Percentiles rank a stretch among this genome's conserved stretches.
Evolutionary conservation across 2,329 filamentous ascomycete species (phyloP).

Genomic region (Sporothrix brunneoviolacea): DNA sequence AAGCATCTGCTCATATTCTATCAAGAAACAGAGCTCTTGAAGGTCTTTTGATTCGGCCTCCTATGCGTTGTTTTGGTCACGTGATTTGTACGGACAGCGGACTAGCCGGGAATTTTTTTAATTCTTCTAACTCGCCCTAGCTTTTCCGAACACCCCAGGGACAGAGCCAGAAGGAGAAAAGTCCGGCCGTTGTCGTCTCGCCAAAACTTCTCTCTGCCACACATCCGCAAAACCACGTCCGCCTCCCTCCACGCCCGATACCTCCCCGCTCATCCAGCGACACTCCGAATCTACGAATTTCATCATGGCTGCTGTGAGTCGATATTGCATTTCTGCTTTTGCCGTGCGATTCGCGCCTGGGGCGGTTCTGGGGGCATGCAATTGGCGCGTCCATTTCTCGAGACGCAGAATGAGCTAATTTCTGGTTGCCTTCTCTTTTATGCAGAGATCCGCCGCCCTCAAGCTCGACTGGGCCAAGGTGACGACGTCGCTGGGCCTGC

Average conservation of each 20-base stretch:
- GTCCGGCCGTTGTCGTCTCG: slow-evolving; percentile 3
- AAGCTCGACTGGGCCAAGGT: slow-evolving; percentile 99
- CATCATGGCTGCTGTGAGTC: slow-evolving; percentile 21
- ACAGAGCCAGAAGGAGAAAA: slow-evolving; percentile 9
- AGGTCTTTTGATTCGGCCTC: no score
- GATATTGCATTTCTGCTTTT: neutral
- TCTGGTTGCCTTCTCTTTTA: slow-evolving; percentile 20
- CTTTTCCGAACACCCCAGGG: slow-evolving; percentile 19
- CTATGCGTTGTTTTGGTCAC: slow-evolving; percentile 16
- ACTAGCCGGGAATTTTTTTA: slow-evolving; percentile 5
- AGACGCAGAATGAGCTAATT: slow-evolving; percentile 45
- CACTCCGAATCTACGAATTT: slow-evolving; percentile 4
- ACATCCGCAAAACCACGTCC: slow-evolving; percentile 4
- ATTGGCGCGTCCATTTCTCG: neutral
- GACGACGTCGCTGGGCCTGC: slow-evolving; percentile 87
- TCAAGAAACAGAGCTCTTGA: no score
- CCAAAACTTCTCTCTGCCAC: slow-evolving; percentile 12
- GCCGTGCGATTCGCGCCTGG: slow-evolving; percentile 2
- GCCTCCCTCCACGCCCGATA: neutral
- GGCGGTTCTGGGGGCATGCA: neutral
- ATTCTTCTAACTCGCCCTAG: slow-evolving; percentile 15
- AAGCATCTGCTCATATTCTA: no score
- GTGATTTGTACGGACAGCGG: slow-evolving; percentile 5
- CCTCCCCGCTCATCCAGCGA: slow-evolving; percentile 2
- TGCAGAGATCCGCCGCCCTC: slow-evolving; percentile 89